A percentile compares a stretch with the other conserved stretches of the same genome.
Evolutionary conservation across 139 green algal species (phyloP).

Genomic region (Yamagishiella unicocca): DNA sequence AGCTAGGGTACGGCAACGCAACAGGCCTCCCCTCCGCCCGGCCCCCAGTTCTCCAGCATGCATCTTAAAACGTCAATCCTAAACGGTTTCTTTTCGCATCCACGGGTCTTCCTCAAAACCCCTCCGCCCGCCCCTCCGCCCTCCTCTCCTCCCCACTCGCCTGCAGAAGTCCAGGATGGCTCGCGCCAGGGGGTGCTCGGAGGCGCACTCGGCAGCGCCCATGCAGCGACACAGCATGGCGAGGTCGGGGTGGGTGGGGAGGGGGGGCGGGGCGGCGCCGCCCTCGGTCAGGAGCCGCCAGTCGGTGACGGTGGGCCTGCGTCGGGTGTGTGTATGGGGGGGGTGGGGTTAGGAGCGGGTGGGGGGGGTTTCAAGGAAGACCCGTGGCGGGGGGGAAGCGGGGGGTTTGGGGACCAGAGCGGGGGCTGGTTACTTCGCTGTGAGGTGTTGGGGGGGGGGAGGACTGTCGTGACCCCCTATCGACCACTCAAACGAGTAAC

Average conservation of each 20-base stretch:
- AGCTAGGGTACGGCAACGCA: too few species aligned
- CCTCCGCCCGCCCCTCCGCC: too few species aligned
- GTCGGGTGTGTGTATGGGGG: background rate
- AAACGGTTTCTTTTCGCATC: too few species aligned
- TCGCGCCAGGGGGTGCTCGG: slow-evolving; percentile 92
- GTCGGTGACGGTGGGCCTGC: slow-evolving; percentile 25
- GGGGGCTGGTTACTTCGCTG: too few species aligned
- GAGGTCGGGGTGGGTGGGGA: background rate
- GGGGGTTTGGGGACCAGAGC: too few species aligned
- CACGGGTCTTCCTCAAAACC: too few species aligned
- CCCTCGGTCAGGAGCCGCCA: slow-evolving; percentile 70
- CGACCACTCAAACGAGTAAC: too few species aligned
- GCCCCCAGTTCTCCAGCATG: too few species aligned
- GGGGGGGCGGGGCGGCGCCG: background rate
- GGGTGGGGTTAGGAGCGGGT: background rate
- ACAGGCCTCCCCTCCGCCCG: background rate
- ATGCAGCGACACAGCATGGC: slow-evolving; percentile 45
- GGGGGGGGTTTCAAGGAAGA: background rate
- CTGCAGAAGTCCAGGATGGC: slow-evolving; percentile 79
- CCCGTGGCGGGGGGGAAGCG: background rate
- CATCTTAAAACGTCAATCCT: too few species aligned
- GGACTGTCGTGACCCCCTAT: too few species aligned
- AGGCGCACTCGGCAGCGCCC: slow-evolving; percentile 84
- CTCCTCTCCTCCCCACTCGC: too few species aligned
- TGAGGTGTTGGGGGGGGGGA: too few species aligned